These are phyloP conservation scores for Zymoseptoria brevis DNA, from an alignment of 2,329 filamentous ascomycete species.

Conservation along the genomic window DNA sequence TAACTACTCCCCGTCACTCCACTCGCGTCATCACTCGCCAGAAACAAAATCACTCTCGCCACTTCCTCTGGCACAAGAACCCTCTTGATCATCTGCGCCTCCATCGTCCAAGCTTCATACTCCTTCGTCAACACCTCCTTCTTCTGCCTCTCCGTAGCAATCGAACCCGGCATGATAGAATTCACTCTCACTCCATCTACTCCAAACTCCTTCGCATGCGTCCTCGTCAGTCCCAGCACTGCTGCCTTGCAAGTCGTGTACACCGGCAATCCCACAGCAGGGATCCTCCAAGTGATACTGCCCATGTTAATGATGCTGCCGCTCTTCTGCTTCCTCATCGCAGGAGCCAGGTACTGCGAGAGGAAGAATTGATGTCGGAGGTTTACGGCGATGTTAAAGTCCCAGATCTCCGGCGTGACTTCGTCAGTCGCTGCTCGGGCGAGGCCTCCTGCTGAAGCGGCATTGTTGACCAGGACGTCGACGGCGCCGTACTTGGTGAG, in stretches of 20 bases:
- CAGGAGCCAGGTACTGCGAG: slow-evolving; percentile 49
- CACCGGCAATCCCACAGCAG: slow-evolving; percentile 19
- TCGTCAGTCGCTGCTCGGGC: slow-evolving; percentile 54
- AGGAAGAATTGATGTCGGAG: slow-evolving; percentile 59
- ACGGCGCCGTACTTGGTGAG: slow-evolving; percentile 41
- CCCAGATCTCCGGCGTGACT: slow-evolving; percentile 54
- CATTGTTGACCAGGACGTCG: slow-evolving; percentile 56
- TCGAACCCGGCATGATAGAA: slow-evolving; percentile 25
- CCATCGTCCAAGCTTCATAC: slow-evolving; percentile 23
- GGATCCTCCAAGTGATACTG: slow-evolving; percentile 24
- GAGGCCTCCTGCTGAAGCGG: slow-evolving; percentile 48
- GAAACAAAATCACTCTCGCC: slow-evolving; percentile 24
- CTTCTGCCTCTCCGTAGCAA: slow-evolving; percentile 27
- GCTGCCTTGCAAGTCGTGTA: slow-evolving; percentile 25
- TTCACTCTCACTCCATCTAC: slow-evolving; percentile 22
- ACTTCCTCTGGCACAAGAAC: slow-evolving; percentile 25
- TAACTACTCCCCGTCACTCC: slow-evolving; percentile 26
- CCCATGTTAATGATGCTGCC: slow-evolving; percentile 47
- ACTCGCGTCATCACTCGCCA: slow-evolving; percentile 26
- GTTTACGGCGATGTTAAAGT: slow-evolving; percentile 56
- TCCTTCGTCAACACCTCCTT: slow-evolving; percentile 26
- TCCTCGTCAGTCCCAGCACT: slow-evolving; percentile 23
- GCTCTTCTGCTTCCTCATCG: slow-evolving; percentile 48
- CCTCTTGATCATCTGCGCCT: slow-evolving; percentile 25
- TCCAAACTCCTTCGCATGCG: slow-evolving; percentile 26